Conservation (phyloP, 495 filamentous ascomycete species). For the Letharia columbiana region DNA sequence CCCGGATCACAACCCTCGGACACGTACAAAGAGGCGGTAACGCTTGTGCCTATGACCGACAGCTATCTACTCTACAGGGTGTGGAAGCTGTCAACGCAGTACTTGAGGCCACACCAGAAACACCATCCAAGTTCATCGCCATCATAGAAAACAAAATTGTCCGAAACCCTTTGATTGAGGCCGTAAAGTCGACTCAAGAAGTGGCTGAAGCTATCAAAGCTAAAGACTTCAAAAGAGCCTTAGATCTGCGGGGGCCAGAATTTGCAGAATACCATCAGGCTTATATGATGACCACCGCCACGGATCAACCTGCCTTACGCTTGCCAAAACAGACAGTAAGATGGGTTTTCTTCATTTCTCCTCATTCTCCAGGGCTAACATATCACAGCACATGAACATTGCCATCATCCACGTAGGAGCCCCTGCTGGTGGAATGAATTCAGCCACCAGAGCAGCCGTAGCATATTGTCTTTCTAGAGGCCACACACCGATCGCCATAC, state of each 20-base stretch:
- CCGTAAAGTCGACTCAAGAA: slow-evolving; percentile 73
- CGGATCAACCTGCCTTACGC: slow-evolving; percentile 51
- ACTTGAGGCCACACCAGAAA: slow-evolving; percentile 80
- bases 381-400: slow-evolving; percentile 69
- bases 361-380: background rate
- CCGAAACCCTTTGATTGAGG: slow-evolving; percentile 78
- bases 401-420: slow-evolving; percentile 91
- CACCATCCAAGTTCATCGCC: slow-evolving; percentile 87
- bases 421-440: slow-evolving; percentile 98
- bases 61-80: slow-evolving; percentile 87
- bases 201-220: slow-evolving; percentile 71
- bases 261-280: slow-evolving; percentile 88
- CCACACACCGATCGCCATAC: slow-evolving; percentile 82
- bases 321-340: slow-evolving; percentile 67
- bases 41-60: slow-evolving; percentile 89
- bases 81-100: slow-evolving; percentile 95
- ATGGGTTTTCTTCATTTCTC: background rate
- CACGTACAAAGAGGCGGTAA: slow-evolving; percentile 93
- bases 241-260: slow-evolving; percentile 81
- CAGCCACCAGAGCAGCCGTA: slow-evolving; percentile 86
- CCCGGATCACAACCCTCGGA: slow-evolving; percentile 87
- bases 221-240: slow-evolving; percentile 76
- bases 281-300: slow-evolving; percentile 79
- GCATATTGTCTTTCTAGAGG: slow-evolving; percentile 94
- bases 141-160: slow-evolving; percentile 98